Conservation (phyloP, 495 filamentous ascomycete species). For the Daldinia loculata region DNA sequence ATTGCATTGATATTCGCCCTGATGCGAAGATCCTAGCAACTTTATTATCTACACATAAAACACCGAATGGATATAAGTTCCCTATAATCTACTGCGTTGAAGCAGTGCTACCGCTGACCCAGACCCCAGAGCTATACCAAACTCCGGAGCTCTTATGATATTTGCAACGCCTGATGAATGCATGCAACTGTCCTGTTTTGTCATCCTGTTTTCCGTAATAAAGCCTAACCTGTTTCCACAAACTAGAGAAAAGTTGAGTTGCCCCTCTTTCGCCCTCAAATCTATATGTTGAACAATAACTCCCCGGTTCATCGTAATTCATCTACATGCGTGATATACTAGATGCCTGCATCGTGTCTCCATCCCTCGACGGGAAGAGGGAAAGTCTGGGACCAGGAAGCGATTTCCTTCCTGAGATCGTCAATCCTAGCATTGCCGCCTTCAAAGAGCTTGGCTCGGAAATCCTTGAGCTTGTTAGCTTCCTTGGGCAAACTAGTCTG, state of each 20-base stretch:
- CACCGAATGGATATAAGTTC: slow-evolving; percentile 36
- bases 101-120: slow-evolving; percentile 39
- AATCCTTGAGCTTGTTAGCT: slow-evolving; percentile 99
- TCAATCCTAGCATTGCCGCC: slow-evolving; percentile 82
- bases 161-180: slow-evolving; percentile 53
- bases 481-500: slow-evolving; percentile 89
- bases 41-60: slow-evolving; percentile 31
- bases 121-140: slow-evolving; percentile 39
- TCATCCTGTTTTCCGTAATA: slow-evolving; percentile 38
- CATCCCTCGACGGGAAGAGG: slow-evolving; percentile 85
- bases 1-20: slow-evolving; percentile 27
- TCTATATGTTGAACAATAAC: slow-evolving; percentile 47
- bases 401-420: slow-evolving; percentile 86
- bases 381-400: slow-evolving; percentile 87
- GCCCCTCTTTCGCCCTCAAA: slow-evolving; percentile 38
- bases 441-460: slow-evolving; percentile 87
- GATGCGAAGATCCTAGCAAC: slow-evolving; percentile 3
- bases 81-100: slow-evolving; percentile 41
- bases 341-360: slow-evolving; percentile 61
- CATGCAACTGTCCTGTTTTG: slow-evolving; percentile 46
- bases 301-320: slow-evolving; percentile 25
- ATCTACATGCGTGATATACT: slow-evolving; percentile 38
- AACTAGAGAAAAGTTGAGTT: slow-evolving; percentile 49
- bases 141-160: slow-evolving; percentile 43
- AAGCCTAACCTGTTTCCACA: slow-evolving; percentile 35